Base-by-base conservation (phyloP, 2,329 filamentous ascomycete species). In the Trichoderma hamatum region DNA sequence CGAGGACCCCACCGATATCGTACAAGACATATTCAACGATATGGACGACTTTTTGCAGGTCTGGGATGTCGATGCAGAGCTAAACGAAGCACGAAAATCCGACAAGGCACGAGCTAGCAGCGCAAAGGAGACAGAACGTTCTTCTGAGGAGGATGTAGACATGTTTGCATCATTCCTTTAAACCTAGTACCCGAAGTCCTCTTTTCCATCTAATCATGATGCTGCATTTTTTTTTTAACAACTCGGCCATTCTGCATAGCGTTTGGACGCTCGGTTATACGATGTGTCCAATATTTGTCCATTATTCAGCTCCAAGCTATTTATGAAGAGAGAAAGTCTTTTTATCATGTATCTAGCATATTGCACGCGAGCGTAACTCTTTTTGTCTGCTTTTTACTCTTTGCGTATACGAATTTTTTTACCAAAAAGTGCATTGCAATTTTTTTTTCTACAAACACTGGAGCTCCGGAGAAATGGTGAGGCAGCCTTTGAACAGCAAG, bases 21-120 rank as follows among this genome's bases (percentile, higher is more conserved):
- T 79, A 3, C 78, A 80, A 36, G 79, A 81, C 43, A 73, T 81
- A 55, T 76, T 81, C 67, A 73, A 75, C 13, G 78, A 80, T 63
- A 79, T 81, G 74, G 75, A 75, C 34, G 78, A 79, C 56, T 75
- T 80, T 59, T 72, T 79, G 52, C 73, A 78, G 62, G 71, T 74
- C 16, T 81, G 76, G 77, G 73, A 80, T 59, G 73, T 80, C 51
- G 79, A 80, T 46, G 72, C 71, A 1, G 80, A 83, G 67, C 73
- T 83, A 10, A 75, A 77, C 0, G 70, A 76, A 67, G 76, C 74
- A 10, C 74, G 75, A 7, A 75, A 72, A 70, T 49, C 68, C 26
- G 69, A 64, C 59, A 43, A 61, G 55, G 19, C 36, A 24, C 56
- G 16, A 69, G 26, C 63, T 54, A 26, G 71, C n/a, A 14, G 11